These are phyloP conservation scores for Magnolia changhungtana DNA, from an alignment of 164 flowering plant genomes.

Conservation along the genomic window DNA sequence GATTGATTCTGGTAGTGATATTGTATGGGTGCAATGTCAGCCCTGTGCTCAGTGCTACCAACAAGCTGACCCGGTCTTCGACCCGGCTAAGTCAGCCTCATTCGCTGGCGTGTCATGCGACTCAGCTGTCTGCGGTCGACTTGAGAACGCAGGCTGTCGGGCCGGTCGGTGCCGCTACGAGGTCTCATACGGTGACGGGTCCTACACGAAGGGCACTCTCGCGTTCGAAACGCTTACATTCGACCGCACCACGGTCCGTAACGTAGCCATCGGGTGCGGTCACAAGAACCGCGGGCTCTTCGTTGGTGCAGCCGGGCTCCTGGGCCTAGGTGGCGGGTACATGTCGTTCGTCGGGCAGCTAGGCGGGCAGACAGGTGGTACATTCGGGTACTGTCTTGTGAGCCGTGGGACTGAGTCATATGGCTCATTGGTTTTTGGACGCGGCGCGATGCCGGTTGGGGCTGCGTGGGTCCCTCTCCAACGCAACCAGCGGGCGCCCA, in stretches of 20 bases:
- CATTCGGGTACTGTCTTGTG: slow-evolving; percentile 76
- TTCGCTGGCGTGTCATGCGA: slow-evolving; percentile 62
- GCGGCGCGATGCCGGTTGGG: slow-evolving; percentile 54
- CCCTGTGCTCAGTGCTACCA: slow-evolving; percentile 75
- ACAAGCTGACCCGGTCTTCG: slow-evolving; percentile 83
- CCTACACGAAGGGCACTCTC: slow-evolving; percentile 56
- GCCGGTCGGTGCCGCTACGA: slow-evolving; percentile 67
- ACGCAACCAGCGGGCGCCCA: slow-evolving; percentile 63
- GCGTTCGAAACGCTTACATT: slow-evolving; percentile 58
- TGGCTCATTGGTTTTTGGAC: slow-evolving; percentile 72
- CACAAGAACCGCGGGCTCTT: slow-evolving; percentile 84
- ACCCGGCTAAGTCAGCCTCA: slow-evolving; percentile 67
- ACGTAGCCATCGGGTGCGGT: slow-evolving; percentile 91
- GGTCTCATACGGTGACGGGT: slow-evolving; percentile 67
- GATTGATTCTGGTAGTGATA: slow-evolving; percentile 83
- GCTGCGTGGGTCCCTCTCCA: slow-evolving; percentile 75
- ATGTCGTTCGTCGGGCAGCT: slow-evolving; percentile 82
- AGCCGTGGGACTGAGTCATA: slow-evolving; percentile 55
- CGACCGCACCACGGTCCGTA: slow-evolving; percentile 40
- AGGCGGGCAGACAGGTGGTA: slow-evolving; percentile 72
- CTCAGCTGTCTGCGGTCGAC: slow-evolving; percentile 46
- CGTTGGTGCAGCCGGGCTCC: slow-evolving; percentile 79
- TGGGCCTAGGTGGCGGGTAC: slow-evolving; percentile 85
- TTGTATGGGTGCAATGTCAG: slow-evolving; percentile 88
- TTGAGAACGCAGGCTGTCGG: slow-evolving; percentile 48